These are phyloP conservation scores for Gymnopus androsaceus DNA, from an alignment of 1,284 basidiomycete species.

Conservation along the genomic window DNA sequence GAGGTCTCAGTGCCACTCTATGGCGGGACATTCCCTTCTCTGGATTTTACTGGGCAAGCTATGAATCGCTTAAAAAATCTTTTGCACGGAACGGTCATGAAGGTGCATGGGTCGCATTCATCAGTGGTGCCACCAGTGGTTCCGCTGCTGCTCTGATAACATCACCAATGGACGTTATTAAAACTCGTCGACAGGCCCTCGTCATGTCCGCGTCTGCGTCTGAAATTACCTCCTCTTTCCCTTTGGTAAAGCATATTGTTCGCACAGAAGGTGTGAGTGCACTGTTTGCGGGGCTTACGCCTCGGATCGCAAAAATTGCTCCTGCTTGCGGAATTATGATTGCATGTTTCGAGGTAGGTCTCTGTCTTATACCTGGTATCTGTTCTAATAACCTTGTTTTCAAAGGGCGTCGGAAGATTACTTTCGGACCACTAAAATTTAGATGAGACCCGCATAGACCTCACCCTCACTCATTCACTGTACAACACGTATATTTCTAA, in stretches of 20 bases:
- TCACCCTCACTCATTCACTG: constrained; percentile 15
- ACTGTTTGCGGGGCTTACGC: constrained; percentile 84
- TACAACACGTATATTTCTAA: not conserved
- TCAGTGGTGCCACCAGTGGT: constrained; percentile 82
- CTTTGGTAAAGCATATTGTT: constrained; percentile 70
- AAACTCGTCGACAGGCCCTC: constrained; percentile 86
- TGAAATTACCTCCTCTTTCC: constrained; percentile 44
- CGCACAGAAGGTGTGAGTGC: constrained; percentile 78
- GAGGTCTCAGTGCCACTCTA: constrained; percentile 88
- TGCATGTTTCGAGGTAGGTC: constrained; percentile 84
- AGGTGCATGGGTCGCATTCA: constrained; percentile 77
- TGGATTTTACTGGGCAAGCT: constrained; percentile 87
- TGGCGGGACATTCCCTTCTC: constrained; percentile 99
- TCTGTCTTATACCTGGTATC: constrained; percentile 21
- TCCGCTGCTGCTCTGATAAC: constrained; percentile 86
- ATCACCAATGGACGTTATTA: constrained; percentile 95
- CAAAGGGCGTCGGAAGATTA: constrained; percentile 56
- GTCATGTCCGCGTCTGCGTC: constrained; percentile 53
- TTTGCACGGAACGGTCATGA: constrained; percentile 53
- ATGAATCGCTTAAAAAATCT: constrained; percentile 64
- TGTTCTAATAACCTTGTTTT: constrained; percentile 9
- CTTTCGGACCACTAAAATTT: constrained; percentile 37
- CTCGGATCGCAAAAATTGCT: constrained; percentile 93
- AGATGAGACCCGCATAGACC: constrained; percentile 15
- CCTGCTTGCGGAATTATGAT: constrained; percentile 99